Conservation (phyloP, 176 grass and related monocot genomes). For the Raddia guianensis region DNA sequence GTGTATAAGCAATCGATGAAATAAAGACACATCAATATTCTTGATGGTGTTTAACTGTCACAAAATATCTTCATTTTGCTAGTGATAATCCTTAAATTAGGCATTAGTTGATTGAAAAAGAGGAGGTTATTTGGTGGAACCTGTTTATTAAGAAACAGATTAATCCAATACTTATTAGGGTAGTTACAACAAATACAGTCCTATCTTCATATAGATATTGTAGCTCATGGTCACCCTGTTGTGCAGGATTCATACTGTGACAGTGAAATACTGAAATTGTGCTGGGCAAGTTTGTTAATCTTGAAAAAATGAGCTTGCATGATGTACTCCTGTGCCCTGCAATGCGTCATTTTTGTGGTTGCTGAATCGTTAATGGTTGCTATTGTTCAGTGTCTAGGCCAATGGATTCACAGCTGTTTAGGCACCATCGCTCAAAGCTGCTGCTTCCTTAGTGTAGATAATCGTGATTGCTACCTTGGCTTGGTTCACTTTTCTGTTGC, state of each 20-base stretch:
- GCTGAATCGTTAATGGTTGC: constrained; percentile 1
- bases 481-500: constrained; percentile 8
- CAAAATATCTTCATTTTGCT: neutral
- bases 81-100: neutral
- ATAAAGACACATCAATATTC: neutral
- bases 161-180: neutral
- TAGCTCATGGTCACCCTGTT: neutral
- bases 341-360: neutral
- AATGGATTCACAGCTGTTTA: neutral
- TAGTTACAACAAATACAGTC: neutral
- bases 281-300: neutral
- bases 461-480: neutral
- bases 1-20: neutral
- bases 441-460: neutral
- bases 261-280: neutral
- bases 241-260: neutral
- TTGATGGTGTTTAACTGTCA: neutral
- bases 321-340: neutral
- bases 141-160: neutral
- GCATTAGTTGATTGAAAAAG: constrained; percentile 14
- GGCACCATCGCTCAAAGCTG: neutral
- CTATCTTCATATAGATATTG: neutral
- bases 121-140: neutral
- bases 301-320: constrained; percentile 13
- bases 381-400: neutral